A percentile compares a stretch with the other conserved stretches of the same genome.
Conservation (phyloP, 768 basidiomycete genomes). For the Xerocomus spinulosus region DNA sequence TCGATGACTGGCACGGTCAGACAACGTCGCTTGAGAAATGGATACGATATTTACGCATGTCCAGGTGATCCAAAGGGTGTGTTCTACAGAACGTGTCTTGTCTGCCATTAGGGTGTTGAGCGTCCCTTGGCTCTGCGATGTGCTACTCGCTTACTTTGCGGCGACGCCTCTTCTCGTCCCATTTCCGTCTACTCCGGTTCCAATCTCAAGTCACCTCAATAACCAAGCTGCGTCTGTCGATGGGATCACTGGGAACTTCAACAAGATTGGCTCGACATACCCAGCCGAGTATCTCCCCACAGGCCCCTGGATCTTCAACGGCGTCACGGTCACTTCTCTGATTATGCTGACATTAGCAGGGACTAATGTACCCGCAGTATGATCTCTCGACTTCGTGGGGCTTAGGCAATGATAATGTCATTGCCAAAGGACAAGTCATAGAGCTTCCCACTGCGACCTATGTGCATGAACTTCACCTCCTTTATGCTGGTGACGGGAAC, state of each 20-base stretch:
- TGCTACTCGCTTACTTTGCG: constrained; percentile 18
- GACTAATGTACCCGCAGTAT: constrained; percentile 31
- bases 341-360: background rate
- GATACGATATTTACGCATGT: background rate
- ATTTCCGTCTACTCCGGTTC: constrained; percentile 33
- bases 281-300: constrained; percentile 37
- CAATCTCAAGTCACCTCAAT: constrained; percentile 31
- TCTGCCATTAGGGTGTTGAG: constrained; percentile 16
- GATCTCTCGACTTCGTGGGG: constrained; percentile 42
- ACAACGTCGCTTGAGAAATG: background rate
- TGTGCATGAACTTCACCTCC: constrained; percentile 45
- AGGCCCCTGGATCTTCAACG: constrained; percentile 37
- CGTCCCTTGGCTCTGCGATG: constrained; percentile 20
- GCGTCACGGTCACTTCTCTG: constrained; percentile 33
- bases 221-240: constrained; percentile 42
- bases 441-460: constrained; percentile 29
- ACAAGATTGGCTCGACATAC: constrained; percentile 37
- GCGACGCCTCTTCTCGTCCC: constrained; percentile 10
- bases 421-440: constrained; percentile 41
- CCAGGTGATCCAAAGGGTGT: constrained; percentile 11
- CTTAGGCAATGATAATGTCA: constrained; percentile 39
- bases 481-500: constrained; percentile 42
- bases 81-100: constrained; percentile 10
- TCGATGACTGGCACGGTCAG: constrained; percentile 12
- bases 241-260: constrained; percentile 37